These are phyloP conservation scores for Ophiostoma populinum DNA, from an alignment of 2,329 filamentous ascomycete species.

Conservation along the genomic window DNA sequence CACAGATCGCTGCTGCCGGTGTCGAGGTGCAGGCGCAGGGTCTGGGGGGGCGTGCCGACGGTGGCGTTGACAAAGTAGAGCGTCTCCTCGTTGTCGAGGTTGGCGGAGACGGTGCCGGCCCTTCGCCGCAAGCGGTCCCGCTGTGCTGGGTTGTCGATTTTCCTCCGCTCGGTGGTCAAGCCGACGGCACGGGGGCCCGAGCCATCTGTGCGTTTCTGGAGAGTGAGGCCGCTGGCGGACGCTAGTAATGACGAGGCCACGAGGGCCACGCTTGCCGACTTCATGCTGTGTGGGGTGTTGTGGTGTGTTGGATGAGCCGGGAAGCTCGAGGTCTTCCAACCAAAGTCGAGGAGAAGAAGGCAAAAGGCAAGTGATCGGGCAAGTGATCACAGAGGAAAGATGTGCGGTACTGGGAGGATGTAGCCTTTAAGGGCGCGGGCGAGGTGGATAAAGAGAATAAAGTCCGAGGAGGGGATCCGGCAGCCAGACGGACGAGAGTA, in stretches of 20 bases:
- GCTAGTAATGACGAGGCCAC: slow-evolving; percentile 15
- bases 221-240: slow-evolving; percentile 14
- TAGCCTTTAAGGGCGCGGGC: no score
- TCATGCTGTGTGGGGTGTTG: slow-evolving; percentile 18
- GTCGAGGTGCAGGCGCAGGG: slow-evolving; percentile 42
- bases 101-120: slow-evolving; percentile 25
- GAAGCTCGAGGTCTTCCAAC: no score
- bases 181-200: slow-evolving; percentile 25
- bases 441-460: no score
- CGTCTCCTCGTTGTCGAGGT: slow-evolving; percentile 41
- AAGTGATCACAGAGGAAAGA: slow-evolving; percentile 1
- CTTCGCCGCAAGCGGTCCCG: slow-evolving; percentile 29
- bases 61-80: slow-evolving; percentile 48
- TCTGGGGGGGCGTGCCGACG: slow-evolving; percentile 43
- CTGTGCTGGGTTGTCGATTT: slow-evolving; percentile 23
- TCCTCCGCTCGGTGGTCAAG: slow-evolving; percentile 25
- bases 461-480: no score
- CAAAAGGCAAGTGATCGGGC: neutral
- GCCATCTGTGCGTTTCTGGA: slow-evolving; percentile 17
- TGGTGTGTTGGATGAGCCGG: neutral
- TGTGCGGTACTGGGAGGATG: no score
- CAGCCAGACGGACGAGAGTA: neutral
- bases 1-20: slow-evolving; percentile 54
- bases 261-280: slow-evolving; percentile 15
- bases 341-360: neutral